Base-by-base conservation (phyloP, 176 grass and related monocot genomes). In the Bonia amplexicaulis region DNA sequence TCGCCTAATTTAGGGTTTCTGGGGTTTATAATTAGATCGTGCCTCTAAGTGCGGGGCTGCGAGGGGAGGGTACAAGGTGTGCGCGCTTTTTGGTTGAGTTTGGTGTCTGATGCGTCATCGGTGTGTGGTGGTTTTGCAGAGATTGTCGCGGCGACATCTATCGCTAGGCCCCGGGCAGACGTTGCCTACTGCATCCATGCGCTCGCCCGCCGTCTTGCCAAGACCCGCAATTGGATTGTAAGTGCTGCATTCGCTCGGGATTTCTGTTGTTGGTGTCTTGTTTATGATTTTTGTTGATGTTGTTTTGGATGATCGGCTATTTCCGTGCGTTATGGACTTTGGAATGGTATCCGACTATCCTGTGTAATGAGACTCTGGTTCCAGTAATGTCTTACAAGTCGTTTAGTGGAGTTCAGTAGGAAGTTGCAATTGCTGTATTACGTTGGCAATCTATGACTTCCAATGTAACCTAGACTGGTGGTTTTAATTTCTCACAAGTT, bases 201-300 rank as follows among this genome's bases (percentile, higher is more conserved):
- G 2, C 87, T 99, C 73, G 79, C 92, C 1, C 87, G 97, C 55
- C 80, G 97, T 4, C 97, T 99, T 52, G 84, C 93, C 53, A 99
- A 99, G 90, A 99, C 97, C 13, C 91, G 90, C 53, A 99, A 96
- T 81, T 99, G 97, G 97, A 99, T 93, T 84, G 93, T 99, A 94
- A 71, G 69, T 73, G 42, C 39, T 76, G 53, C 57, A 22, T 29
- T 84, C 17, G 6, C 6, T 74, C 61, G 52, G 19, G 37, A 33
- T 3, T 67, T 48, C 14, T 1, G 17, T 58, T 83, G 5, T 79
- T 66, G 7, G 10, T 80, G 26, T 16, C 20, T 22, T 31, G 3
- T 69, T 31, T 69, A 10, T n/a, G 12, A 14, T 71, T 44, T 67
- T 87, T 33, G 4, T 9, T 74, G 25, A 25, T 86, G 37, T 20